phyloP scores from a whole-genome alignment of 495 filamentous ascomycete species.

The Penicillium taxi region DNA sequence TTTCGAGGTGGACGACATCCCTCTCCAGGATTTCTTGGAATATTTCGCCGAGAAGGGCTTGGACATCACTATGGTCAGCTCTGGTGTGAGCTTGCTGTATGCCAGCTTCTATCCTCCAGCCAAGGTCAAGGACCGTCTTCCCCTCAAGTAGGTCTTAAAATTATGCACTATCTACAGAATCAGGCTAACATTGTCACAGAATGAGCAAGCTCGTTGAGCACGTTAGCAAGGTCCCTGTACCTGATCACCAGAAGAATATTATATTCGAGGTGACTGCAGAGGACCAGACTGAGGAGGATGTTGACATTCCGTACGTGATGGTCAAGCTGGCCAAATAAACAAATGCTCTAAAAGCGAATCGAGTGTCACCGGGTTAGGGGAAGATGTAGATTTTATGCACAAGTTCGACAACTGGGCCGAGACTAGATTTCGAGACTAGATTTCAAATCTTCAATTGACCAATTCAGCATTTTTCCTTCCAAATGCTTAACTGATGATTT shows the following conservation, averaged over 20 bases:
- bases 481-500: constrained; percentile 1
- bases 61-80: constrained; percentile 85
- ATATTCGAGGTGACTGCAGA: constrained; percentile 96
- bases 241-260: constrained; percentile 84
- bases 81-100: constrained; percentile 92
- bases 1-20: constrained; percentile 84
- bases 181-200: constrained; percentile 32
- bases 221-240: constrained; percentile 86
- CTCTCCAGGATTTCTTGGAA: constrained; percentile 72
- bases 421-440: constrained; percentile 12
- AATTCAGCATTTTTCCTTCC: background rate
- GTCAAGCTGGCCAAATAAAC: constrained; percentile 55
- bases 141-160: constrained; percentile 50
- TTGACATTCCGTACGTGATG: constrained; percentile 97
- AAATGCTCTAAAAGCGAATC: too few relatives aligned
- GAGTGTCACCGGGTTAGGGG: background rate
- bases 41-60: constrained; percentile 75
- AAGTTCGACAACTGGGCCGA: constrained; percentile 8
- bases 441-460: constrained; percentile 1
- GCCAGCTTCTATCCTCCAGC: constrained; percentile 85
- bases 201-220: constrained; percentile 82
- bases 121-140: constrained; percentile 78
- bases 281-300: constrained; percentile 83
- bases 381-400: constrained; percentile 10
- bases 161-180: background rate